Evolutionary conservation across 2,329 filamentous ascomycete species (phyloP), one percentile per base, ranked within the genome.

Genomic region (Fusarium sp.): DNA sequence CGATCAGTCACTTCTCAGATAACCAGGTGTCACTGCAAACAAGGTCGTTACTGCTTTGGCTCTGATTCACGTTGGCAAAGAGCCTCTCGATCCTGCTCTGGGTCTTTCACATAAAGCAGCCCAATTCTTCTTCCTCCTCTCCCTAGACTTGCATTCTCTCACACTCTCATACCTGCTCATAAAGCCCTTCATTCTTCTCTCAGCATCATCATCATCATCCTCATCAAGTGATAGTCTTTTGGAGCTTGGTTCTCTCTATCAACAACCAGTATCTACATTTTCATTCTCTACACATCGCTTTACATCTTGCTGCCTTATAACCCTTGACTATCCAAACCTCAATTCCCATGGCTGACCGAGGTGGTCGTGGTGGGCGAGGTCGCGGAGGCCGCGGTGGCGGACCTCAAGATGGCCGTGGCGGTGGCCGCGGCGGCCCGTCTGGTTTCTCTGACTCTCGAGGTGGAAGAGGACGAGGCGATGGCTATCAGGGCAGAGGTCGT

Each of bases 261-360:
- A 44, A n/a, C 35, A 18, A 23, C 7, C 6, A 48, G 18, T 25
- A 38, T 33, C 25, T 10, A 29, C 19, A 27, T 16, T 29, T 33
- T 60, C 42, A 49, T 39, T 33, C 48, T 39, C n/a, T 37, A 38
- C 41, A 52, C n/a, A 52, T 41, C 25, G 44, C 29, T 42, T 66
- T n/a, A 35, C 31, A 48, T 41, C 29, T 55, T 49, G 10, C 38
- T n/a, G 25, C 18, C 19, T 6, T 37, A 41, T n/a, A 35, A n/a
- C 21, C 8, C 6, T 33, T 55, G n/a, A 33, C 7, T 41, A 19
- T 27, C 14, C 19, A 39, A 33, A 19, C 42, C 44, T 37, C 38
- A 38, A 42, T 39, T 37, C 48, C 29, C 44, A 80, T 80, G 79
- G 70, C 79, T 27, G 79, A 73, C 25, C 70, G 75, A 49, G 70